phyloP scores from a whole-genome alignment of 1,284 basidiomycete species.

The Ceratobasidium sp. region DNA sequence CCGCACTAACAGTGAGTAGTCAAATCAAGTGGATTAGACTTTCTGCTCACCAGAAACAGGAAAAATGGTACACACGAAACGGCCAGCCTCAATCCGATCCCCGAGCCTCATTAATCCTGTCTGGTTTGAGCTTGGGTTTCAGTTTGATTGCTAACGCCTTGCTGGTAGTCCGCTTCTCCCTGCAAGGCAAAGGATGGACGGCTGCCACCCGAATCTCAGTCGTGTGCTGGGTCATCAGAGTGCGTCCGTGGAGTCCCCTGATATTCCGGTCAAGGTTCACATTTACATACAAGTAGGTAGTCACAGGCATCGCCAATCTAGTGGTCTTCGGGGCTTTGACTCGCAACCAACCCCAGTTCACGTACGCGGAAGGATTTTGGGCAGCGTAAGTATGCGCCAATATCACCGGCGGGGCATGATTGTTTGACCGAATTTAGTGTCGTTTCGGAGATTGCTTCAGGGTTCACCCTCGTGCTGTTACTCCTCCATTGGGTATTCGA shows the following conservation, averaged over 20 bases:
- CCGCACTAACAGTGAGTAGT: slow-evolving; percentile 50
- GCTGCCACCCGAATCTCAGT: slow-evolving; percentile 50
- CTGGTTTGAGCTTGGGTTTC: slow-evolving; percentile 52
- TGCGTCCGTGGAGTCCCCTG: too few species aligned
- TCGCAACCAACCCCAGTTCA: slow-evolving; percentile 48
- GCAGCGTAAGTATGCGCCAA: slow-evolving; percentile 48
- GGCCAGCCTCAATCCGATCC: slow-evolving; percentile 49
- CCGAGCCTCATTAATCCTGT: slow-evolving; percentile 50
- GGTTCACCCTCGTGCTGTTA: slow-evolving; percentile 51
- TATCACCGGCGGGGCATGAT: not conserved
- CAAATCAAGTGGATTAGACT: not conserved
- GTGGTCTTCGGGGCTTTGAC: slow-evolving; percentile 50
- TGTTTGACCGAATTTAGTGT: slow-evolving; percentile 47
- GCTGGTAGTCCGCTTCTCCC: slow-evolving; percentile 53
- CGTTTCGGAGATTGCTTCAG: slow-evolving; percentile 50
- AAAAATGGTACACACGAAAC: slow-evolving; percentile 51
- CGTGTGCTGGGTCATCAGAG: slow-evolving; percentile 53
- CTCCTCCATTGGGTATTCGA: slow-evolving; percentile 51
- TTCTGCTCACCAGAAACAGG: slow-evolving; percentile 13
- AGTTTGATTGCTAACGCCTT: slow-evolving; percentile 54
- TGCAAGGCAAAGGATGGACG: slow-evolving; percentile 48
- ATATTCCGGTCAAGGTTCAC: too few species aligned
- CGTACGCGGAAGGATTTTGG: slow-evolving; percentile 54
- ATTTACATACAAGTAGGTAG: slow-evolving; percentile 39
- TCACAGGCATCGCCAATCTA: slow-evolving; percentile 53